These are phyloP conservation scores for Hypomyces rosellus DNA, from an alignment of 2,329 filamentous ascomycete species.

Conservation along the genomic window DNA sequence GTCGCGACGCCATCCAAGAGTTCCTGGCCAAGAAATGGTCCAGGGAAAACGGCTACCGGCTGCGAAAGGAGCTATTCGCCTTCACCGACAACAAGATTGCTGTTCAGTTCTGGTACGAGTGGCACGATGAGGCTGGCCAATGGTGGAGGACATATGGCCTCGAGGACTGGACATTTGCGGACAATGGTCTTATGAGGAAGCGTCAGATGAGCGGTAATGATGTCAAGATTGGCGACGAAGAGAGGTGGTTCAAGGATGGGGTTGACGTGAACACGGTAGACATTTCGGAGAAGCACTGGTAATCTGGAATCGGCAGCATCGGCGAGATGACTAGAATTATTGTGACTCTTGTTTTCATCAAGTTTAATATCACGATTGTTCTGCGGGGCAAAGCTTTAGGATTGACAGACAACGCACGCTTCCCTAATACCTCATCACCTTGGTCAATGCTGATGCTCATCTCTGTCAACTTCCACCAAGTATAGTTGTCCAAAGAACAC, in stretches of 20 bases:
- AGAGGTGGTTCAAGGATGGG: conserved; percentile 64
- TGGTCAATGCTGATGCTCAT: too few species aligned
- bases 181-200: conserved; percentile 65
- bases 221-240: conserved; percentile 52
- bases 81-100: conserved; percentile 71
- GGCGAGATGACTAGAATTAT: too few species aligned
- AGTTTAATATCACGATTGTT: too few species aligned
- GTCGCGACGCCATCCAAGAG: conserved; percentile 58
- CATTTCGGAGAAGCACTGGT: conserved; percentile 65
- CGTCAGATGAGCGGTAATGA: conserved; percentile 72
- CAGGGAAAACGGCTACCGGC: conserved; percentile 61
- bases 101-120: conserved; percentile 90
- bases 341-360: too few species aligned
- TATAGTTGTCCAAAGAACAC: too few species aligned
- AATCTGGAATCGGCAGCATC: conserved; percentile 2
- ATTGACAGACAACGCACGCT: too few species aligned
- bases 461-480: too few species aligned
- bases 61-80: conserved; percentile 79
- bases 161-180: conserved; percentile 71
- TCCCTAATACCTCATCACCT: too few species aligned
- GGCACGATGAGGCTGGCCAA: conserved; percentile 59
- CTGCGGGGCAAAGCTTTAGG: too few species aligned
- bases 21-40: conserved; percentile 72
- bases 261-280: conserved; percentile 62
- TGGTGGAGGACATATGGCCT: conserved; percentile 88